These are phyloP conservation scores for Gossypium turneri DNA, from an alignment of 345 rosid genomes.

Conservation along the genomic window DNA sequence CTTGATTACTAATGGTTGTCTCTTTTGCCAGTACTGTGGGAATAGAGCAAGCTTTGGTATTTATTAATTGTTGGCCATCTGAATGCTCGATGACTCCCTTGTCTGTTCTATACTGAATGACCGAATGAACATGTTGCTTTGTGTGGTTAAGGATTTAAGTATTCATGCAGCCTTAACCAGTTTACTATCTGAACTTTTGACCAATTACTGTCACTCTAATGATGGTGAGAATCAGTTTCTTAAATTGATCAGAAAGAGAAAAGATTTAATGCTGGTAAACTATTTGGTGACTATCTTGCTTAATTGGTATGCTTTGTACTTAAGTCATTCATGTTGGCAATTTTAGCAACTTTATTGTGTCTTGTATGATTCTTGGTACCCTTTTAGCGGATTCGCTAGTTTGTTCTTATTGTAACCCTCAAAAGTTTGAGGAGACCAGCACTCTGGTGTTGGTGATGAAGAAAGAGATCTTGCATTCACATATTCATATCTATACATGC, in stretches of 20 bases:
- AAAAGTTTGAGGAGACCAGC: slow-evolving; percentile 1
- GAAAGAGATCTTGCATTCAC: neutral
- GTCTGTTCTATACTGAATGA: neutral
- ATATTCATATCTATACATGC: slow-evolving; percentile 1
- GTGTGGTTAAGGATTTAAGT: neutral
- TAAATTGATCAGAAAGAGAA: neutral
- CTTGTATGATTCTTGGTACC: neutral
- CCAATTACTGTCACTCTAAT: neutral
- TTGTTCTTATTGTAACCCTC: neutral
- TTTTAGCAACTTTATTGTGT: neutral
- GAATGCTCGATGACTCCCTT: neutral
- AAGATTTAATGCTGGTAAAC: neutral
- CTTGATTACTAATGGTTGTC: neutral
- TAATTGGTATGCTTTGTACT: neutral
- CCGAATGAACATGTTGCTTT: neutral
- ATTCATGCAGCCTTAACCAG: neutral
- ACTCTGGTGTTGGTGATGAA: neutral
- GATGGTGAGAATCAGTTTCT: neutral
- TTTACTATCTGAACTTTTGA: neutral
- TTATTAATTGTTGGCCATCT: neutral
- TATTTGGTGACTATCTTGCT: neutral
- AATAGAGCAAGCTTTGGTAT: neutral
- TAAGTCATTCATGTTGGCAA: neutral
- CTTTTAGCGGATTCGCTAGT: neutral
- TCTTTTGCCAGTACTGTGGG: neutral